A percentile compares a stretch with the other conserved stretches of the same genome.
Conservation (phyloP, 1,284 basidiomycete species). For the Vanrija pseudolonga region DNA sequence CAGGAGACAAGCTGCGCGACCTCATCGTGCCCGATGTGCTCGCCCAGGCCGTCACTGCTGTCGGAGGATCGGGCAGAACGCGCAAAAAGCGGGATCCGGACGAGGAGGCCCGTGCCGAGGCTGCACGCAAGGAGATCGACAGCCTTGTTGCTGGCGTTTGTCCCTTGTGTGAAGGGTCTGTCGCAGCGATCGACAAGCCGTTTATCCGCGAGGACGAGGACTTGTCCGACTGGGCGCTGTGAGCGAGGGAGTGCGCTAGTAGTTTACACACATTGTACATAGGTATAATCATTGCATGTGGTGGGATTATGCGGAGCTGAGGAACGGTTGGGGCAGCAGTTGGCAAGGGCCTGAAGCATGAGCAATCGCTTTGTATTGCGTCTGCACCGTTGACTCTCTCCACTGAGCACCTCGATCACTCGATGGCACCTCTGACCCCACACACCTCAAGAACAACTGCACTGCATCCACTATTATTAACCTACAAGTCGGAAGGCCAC, state of each 20-base stretch:
- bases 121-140: slow-evolving; percentile 71
- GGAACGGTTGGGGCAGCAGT: no score
- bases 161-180: slow-evolving; percentile 80
- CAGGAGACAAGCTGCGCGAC: slow-evolving; percentile 81
- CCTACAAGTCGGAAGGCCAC: no score
- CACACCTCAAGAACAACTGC: no score
- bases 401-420: no score
- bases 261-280: background rate
- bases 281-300: background rate
- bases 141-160: slow-evolving; percentile 80
- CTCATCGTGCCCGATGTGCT: slow-evolving; percentile 88
- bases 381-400: no score
- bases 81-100: slow-evolving; percentile 53
- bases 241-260: slow-evolving; percentile 47
- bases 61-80: slow-evolving; percentile 35
- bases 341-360: no score
- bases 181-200: slow-evolving; percentile 77
- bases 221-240: slow-evolving; percentile 76
- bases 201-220: slow-evolving; percentile 78
- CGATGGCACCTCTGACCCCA: no score
- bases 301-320: no score
- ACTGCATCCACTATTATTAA: no score
- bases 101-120: slow-evolving; percentile 56
- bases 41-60: slow-evolving; percentile 54
- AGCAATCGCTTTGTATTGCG: no score